Evolutionary conservation across 257 asterid genomes (phyloP).

Genomic region (Anisodus tanguticus): DNA sequence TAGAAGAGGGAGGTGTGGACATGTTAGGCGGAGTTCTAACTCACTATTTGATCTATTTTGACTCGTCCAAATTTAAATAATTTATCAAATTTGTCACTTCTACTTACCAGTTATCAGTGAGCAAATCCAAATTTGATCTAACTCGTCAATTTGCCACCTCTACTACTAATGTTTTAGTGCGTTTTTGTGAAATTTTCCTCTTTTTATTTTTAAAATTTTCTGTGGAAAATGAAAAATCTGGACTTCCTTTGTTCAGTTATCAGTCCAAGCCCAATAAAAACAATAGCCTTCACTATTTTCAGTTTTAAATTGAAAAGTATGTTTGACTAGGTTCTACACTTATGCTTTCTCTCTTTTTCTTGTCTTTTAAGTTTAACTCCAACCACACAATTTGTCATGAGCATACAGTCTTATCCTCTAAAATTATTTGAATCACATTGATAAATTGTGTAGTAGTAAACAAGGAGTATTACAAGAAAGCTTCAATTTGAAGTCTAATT

Average conservation of each 20-base stretch:
- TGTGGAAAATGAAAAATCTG: background rate
- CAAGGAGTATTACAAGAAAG: background rate
- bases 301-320: background rate
- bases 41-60: background rate
- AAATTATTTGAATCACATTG: background rate
- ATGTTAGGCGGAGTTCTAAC: background rate
- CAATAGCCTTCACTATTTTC: background rate
- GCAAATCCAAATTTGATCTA: background rate
- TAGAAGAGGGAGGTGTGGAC: background rate
- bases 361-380: conserved; percentile 9
- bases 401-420: background rate
- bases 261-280: background rate
- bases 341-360: background rate
- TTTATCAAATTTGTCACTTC: background rate
- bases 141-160: background rate
- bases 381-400: conserved; percentile 9
- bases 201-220: background rate
- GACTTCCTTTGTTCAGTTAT: background rate
- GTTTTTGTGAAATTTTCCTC: background rate
- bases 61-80: background rate
- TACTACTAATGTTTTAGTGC: background rate
- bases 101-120: background rate
- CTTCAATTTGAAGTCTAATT: background rate
- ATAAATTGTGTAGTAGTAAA: background rate
- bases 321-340: background rate